Base-by-base conservation (phyloP, 1,284 basidiomycete species). In the Stygiomarasmius scandens region DNA sequence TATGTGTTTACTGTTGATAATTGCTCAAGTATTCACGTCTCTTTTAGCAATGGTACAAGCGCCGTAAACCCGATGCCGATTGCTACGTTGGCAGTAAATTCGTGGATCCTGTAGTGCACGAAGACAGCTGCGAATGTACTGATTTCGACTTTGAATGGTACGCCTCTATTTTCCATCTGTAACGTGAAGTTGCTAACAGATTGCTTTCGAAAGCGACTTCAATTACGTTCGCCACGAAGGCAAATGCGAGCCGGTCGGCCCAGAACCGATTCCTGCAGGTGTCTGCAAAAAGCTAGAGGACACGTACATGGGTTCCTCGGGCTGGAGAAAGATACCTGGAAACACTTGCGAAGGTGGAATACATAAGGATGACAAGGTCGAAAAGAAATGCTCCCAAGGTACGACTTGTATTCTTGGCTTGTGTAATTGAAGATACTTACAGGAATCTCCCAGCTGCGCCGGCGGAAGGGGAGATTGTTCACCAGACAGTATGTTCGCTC, bases 81-180 rank as follows among this genome's bases (percentile, higher is more conserved):
- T 99, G 96, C 67, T 96, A 93, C 63, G 89, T 99, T n/a, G 93
- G 91, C 5, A 81, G 96, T 63, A 95, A 98, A 74, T 98, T 92
- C 74, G 77, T 81, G 32, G 95, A 96, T 67, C 94, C 94, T 0
- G 83, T 90, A 6, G 86, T 83, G 27, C 85, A 91, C 60, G 92
- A 95, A 61, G 93, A 96, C 52, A 77, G 83, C 52, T 99, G 96
- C 71, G 71, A 82, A 4, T 99, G 96, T 70, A 84, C 83, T 1
- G 90, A 93, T 61, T 86, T 86, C 20, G 96, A 99, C 71, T 98
- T 87, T 68, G 97, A 99, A 72, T 99, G 95, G 92, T 95, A 63
- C 25, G 86, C 55, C n/a, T n/a, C n/a, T 54, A 22, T 49, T 32
- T 45, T 11, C 23, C n/a, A 25, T 32, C 19, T 9, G 16, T 45